Conservation (phyloP, 345 rosid species). For the Bretschneidera sinensis region DNA sequence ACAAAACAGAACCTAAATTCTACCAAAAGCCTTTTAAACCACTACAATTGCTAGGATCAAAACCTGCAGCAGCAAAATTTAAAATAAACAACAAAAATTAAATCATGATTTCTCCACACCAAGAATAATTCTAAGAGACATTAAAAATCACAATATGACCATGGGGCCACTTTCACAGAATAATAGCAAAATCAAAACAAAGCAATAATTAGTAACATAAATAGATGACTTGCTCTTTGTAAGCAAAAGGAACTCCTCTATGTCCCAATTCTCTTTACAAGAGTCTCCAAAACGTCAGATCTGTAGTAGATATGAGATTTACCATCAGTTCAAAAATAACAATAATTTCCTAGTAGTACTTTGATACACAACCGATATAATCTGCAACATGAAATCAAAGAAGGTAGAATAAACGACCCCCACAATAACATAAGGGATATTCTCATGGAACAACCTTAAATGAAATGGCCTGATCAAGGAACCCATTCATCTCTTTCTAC, state of each 20-base stretch:
- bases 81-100: no score
- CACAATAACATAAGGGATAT: not conserved
- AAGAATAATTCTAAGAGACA: no score
- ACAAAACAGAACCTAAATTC: no score
- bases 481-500: conserved; percentile 65
- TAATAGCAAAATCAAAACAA: no score
- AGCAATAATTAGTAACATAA: no score
- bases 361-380: conserved; percentile 19
- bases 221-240: conserved; percentile 11
- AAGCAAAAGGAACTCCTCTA: conserved; percentile 19
- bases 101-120: no score
- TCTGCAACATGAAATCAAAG: conserved; percentile 11
- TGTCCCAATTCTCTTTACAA: conserved; percentile 6
- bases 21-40: no score
- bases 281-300: conserved; percentile 23
- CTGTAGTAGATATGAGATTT: conserved; percentile 26
- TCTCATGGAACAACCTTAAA: not conserved
- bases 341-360: conserved; percentile 4
- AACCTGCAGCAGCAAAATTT: no score
- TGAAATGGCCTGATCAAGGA: conserved; percentile 10
- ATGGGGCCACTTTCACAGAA: no score
- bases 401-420: not conserved
- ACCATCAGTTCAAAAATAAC: conserved; percentile 22
- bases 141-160: no score
- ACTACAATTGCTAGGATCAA: no score